Base-by-base conservation (phyloP, 1,284 basidiomycete species). In the Puccinia coronata region DNA sequence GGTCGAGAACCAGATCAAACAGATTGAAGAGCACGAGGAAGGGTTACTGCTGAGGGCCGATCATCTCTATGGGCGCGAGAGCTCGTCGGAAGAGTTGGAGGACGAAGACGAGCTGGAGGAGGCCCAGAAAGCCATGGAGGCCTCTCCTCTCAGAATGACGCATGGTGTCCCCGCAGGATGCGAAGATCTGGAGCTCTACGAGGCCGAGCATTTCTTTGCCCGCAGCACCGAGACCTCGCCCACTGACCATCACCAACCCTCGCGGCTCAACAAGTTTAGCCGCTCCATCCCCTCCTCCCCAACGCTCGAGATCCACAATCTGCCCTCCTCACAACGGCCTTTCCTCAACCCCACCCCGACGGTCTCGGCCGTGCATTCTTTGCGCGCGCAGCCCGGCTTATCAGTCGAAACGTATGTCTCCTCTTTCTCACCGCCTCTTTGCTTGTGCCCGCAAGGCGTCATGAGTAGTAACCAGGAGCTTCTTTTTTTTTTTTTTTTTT, bases 61-160 rank as follows among this genome's bases (percentile, higher is more conserved):
- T 8, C 28, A 43, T 1, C 25, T n/a, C 34, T 53, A 59, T 25
- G 20, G 36, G 25, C 25, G 39, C 43, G 36, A 12, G 23, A 36
- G 16, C 14, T 51, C 39, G 4, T 28, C 6, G 14, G 36, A n/a
- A n/a, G 20, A 53, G 28, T 31, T 11, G 11, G 61, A 78, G 8
- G 77, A 71, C 4, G 53, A 71, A 20, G 77, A 80, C 16, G 77
- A 80, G 69, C 39, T 80, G 11, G 77, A 80, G 51, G 77, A 65
- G 57, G 77, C 77, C 18, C 77, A 71, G 25, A 67, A 80, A 49
- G 77, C 77, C 5, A 80, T 80, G 77, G 51, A 55, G 23, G 53
- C 53, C 31, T 80, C 77, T 14, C 77, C 77, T 2, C 34, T 80
- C 11, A 65, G 77, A 20, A 70, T 69, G 51, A 80, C 77, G 12